Base-by-base conservation (phyloP, 768 basidiomycete species). In the Lanmaoa rubissima region DNA sequence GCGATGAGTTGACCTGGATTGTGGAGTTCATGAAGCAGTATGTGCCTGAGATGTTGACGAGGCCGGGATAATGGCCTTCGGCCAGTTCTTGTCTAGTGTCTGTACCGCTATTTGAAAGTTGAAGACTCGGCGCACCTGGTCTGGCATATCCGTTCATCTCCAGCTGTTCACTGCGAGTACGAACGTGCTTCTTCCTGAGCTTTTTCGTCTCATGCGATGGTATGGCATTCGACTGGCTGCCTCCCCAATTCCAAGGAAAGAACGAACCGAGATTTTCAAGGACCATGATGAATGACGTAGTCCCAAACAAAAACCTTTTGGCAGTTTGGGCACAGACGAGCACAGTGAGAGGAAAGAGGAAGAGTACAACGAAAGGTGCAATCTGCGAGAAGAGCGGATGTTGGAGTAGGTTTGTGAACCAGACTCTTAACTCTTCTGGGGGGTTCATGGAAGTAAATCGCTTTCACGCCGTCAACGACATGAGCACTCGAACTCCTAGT, bases 11-110 rank as follows among this genome's bases (percentile, higher is more conserved):
- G 65, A 83, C 92, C 82, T 98, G 96, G 11, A 98, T 76, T 3
- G 94, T 94, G 13, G 96, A 94, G 70, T 98, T 96, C 86, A 98
- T 91, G 77, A 97, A 98, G 69, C 96, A 98, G 61, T 96, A 91
- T 50, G 94, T 96, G 12, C 95, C 95, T 10, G 94, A 95, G 38
- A 95, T 88, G 66, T 98, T 98, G 67, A 97, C 90, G 48, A 98
- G 86, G 0, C 95, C 95, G 2, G 94, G 90, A 71, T 92, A 97
- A 64, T 85, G 80, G 21, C 79, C 78, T 16, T 79, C 67, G 34
- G 42, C 45, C 16, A 41, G 42, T 31, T 62, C 70, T 45, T 66
- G 67, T 58, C 65, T 70, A 44, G 55, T 36, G 21, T 66, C 70
- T 71, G 50, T 26, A 42, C 26, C 6, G 21, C 21, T 24, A 4